phyloP scores from a whole-genome alignment of 2,329 filamentous ascomycete genomes.

The Nemania sp. region DNA sequence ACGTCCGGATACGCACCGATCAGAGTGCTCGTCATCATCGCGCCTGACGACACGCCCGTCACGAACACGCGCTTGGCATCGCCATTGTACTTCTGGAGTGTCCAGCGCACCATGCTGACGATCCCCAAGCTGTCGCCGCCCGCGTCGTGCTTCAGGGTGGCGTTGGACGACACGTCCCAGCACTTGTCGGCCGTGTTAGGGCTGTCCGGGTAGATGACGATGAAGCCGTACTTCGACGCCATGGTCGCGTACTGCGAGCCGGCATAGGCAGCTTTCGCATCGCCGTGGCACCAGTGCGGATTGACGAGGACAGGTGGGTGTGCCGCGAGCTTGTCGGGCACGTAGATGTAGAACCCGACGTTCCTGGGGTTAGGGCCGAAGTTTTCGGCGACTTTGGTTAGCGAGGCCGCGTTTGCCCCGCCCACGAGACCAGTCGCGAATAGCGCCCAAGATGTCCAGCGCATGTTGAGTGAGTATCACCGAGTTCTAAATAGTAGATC shows the following conservation, averaged over 20 bases:
- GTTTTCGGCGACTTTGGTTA: conserved; percentile 37
- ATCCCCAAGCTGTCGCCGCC: conserved; percentile 47
- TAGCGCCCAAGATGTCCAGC: conserved; percentile 15
- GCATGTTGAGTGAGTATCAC: conserved; percentile 14
- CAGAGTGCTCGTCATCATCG: conserved; percentile 45
- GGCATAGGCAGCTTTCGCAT: conserved; percentile 53
- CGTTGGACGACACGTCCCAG: conserved; percentile 61
- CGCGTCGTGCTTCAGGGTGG: conserved; percentile 41
- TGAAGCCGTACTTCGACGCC: conserved; percentile 52
- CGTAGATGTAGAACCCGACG: conserved; percentile 58
- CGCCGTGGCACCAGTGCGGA: conserved; percentile 62
- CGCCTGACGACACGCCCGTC: conserved; percentile 41
- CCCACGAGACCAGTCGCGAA: neutral
- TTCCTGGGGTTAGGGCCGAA: conserved; percentile 55
- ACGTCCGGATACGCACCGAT: conserved; percentile 54
- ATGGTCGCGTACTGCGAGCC: conserved; percentile 58
- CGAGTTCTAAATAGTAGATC: neutral
- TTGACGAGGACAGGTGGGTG: conserved; percentile 59
- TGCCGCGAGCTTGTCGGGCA: conserved; percentile 47
- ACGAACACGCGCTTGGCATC: conserved; percentile 41
- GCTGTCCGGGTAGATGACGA: conserved; percentile 39
- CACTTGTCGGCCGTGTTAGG: conserved; percentile 50
- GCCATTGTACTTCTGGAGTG: conserved; percentile 40
- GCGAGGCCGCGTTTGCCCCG: conserved; percentile 33
- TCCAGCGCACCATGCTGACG: conserved; percentile 46